Percentiles rank a stretch among this genome's conserved stretches.
These are phyloP conservation scores for Kwoniella newhampshirensis DNA, from an alignment of 768 basidiomycete genomes.

Conservation along the genomic window DNA sequence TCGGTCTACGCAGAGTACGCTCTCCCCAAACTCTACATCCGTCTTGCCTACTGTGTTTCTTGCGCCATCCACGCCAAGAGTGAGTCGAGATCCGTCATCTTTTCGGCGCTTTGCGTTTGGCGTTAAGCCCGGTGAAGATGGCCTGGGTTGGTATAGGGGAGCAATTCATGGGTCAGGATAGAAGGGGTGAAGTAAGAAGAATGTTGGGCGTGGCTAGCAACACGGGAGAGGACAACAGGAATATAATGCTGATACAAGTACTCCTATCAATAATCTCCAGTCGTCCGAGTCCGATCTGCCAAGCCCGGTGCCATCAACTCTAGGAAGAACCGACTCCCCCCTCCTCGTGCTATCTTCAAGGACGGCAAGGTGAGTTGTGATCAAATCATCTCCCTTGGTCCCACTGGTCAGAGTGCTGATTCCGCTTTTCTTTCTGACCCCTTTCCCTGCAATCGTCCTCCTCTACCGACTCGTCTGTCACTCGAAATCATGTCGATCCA, in stretches of 20 bases:
- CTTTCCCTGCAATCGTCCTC: no score
- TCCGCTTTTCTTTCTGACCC: no score
- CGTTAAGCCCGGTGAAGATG: no score
- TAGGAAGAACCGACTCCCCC: constrained; percentile 82
- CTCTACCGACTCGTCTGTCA: no score
- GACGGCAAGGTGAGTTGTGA: constrained; percentile 53
- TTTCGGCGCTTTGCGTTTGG: no score
- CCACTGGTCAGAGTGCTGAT: no score
- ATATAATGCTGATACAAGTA: neutral
- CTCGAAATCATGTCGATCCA: no score
- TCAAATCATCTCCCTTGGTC: neutral
- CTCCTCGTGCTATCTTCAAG: constrained; percentile 92
- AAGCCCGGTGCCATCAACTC: constrained; percentile 71
- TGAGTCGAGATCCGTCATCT: constrained; percentile 57
- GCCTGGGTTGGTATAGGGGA: no score
- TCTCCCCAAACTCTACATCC: constrained; percentile 96
- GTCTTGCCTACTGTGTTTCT: constrained; percentile 97
- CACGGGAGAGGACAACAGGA: neutral
- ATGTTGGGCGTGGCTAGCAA: neutral
- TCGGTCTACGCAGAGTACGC: constrained; percentile 93
- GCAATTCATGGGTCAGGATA: no score
- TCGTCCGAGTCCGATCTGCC: constrained; percentile 96
- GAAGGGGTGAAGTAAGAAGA: no score
- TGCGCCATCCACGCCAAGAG: constrained; percentile 99
- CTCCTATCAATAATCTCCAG: constrained; percentile 55